Percentiles rank a stretch among this genome's conserved stretches.
phyloP scores from a whole-genome alignment of 2,329 filamentous ascomycete species.

The Apiospora malaysiana region DNA sequence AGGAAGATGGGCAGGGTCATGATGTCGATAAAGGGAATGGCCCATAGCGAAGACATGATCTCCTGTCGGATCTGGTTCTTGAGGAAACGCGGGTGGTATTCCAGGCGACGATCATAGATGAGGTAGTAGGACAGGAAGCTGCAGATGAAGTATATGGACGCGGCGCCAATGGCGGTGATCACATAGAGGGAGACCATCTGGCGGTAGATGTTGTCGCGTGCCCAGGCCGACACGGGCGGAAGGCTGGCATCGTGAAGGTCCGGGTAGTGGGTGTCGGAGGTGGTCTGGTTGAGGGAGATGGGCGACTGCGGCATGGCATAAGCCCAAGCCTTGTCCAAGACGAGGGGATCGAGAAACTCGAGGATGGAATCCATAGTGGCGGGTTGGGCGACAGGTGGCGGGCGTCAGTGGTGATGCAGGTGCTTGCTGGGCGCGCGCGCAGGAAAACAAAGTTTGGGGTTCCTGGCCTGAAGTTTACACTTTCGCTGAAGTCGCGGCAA shows the following conservation, averaged over 20 bases:
- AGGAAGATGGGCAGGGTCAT: slow-evolving; percentile 53
- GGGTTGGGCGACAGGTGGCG: not conserved
- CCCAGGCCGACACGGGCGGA: slow-evolving; percentile 38
- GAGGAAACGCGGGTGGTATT: slow-evolving; percentile 54
- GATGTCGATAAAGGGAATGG: slow-evolving; percentile 51
- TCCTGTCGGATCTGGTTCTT: slow-evolving; percentile 54
- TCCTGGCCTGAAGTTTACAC: slow-evolving; percentile 17
- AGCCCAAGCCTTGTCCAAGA: slow-evolving; percentile 48
- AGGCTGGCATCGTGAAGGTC: slow-evolving; percentile 23
- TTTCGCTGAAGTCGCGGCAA: slow-evolving; percentile 3
- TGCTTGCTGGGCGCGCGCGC: slow-evolving; percentile 7
- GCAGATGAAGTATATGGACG: slow-evolving; percentile 65
- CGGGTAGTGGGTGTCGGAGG: slow-evolving; percentile 20
- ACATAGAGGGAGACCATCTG: slow-evolving; percentile 46
- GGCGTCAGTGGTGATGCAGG: not conserved
- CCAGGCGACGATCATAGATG: slow-evolving; percentile 57
- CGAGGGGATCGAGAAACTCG: slow-evolving; percentile 47
- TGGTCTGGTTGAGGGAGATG: slow-evolving; percentile 27
- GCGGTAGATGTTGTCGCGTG: slow-evolving; percentile 49
- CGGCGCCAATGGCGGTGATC: slow-evolving; percentile 46
- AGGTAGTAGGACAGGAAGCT: slow-evolving; percentile 75
- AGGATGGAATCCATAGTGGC: slow-evolving; percentile 46
- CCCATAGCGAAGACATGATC: slow-evolving; percentile 48
- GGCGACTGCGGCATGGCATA: slow-evolving; percentile 41
- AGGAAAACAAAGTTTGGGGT: slow-evolving; percentile 14